Evolutionary conservation across 2,329 filamentous ascomycete species (phyloP).

Genomic region (Fusarium sp.): DNA sequence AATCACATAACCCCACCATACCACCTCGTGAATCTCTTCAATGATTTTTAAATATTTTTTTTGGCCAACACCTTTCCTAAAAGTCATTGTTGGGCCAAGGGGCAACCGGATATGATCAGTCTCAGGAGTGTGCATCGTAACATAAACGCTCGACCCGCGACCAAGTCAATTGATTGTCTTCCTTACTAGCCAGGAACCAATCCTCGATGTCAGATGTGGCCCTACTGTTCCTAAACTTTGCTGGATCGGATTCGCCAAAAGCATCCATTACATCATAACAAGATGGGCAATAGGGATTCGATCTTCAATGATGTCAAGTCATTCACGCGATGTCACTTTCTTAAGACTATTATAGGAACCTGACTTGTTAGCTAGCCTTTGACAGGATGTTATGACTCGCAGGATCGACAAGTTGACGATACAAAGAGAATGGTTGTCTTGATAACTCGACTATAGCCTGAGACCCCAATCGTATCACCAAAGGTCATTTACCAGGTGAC

Average conservation of each 20-base stretch:
- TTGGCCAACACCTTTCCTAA: not conserved
- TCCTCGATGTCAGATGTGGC: not conserved
- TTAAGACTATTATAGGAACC: not conserved
- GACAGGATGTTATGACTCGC: not conserved
- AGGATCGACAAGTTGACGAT: slow-evolving; percentile 1
- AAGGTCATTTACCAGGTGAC: not conserved
- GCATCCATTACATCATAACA: slow-evolving; percentile 22
- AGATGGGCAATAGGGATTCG: not conserved
- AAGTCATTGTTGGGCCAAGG: not conserved
- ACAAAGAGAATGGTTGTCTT: not conserved
- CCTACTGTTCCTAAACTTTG: slow-evolving; percentile 5
- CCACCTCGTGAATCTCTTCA: not conserved
- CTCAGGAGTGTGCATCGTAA: not conserved
- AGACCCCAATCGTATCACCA: not conserved
- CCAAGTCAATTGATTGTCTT: not conserved
- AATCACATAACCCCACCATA: not conserved
- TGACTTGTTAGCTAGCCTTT: not conserved
- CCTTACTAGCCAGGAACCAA: not conserved
- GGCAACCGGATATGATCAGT: not conserved
- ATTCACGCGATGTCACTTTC: not conserved
- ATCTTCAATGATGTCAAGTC: slow-evolving; percentile 18
- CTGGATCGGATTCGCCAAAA: slow-evolving; percentile 16
- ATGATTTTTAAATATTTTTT: not conserved
- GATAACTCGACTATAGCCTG: not conserved
- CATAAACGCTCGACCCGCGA: not conserved